Conservation (phyloP, 495 filamentous ascomycete genomes). For the Hapsidospora chrysogenum region DNA sequence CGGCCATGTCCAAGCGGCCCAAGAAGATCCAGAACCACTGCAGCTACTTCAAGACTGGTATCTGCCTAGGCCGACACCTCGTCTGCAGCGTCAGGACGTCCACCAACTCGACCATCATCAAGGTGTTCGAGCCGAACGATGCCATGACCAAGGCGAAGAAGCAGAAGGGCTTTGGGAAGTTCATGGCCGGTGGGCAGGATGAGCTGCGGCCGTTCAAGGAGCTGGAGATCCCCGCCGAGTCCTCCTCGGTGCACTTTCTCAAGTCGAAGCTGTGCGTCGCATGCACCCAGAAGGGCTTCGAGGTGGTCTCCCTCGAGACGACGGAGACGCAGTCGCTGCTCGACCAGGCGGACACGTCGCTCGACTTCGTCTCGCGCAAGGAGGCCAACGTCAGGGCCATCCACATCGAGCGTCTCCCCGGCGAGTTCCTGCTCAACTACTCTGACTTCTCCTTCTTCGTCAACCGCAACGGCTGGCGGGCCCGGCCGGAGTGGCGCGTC, state of each 20-base stretch:
- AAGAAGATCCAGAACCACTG: constrained; percentile 95
- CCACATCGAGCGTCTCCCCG: constrained; percentile 88
- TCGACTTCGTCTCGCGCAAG: constrained; percentile 88
- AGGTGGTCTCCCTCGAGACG: constrained; percentile 92
- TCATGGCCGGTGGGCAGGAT: constrained; percentile 88
- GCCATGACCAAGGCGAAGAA: constrained; percentile 73
- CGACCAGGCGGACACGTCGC: constrained; percentile 93
- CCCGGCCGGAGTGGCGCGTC: constrained; percentile 89
- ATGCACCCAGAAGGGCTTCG: constrained; percentile 86
- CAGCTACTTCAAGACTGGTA: constrained; percentile 95
- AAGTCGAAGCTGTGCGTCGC: constrained; percentile 93
- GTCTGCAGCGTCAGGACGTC: constrained; percentile 91
- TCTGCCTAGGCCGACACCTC: constrained; percentile 83
- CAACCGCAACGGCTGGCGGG: constrained; percentile 95
- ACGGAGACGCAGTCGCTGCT: constrained; percentile 93
- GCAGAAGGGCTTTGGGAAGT: constrained; percentile 81
- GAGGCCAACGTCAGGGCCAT: constrained; percentile 94
- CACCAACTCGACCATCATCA: constrained; percentile 82
- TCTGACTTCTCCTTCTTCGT: constrained; percentile 98
- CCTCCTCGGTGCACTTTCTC: constrained; percentile 91
- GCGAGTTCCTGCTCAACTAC: constrained; percentile 96
- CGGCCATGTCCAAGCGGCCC: constrained; percentile 61
- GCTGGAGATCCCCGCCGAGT: constrained; percentile 96
- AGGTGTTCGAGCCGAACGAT: constrained; percentile 94
- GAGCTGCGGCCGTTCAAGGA: constrained; percentile 95